Evolutionary conservation across 2,329 filamentous ascomycete species (phyloP).

Genomic region (Ascosphaera acerosa): DNA sequence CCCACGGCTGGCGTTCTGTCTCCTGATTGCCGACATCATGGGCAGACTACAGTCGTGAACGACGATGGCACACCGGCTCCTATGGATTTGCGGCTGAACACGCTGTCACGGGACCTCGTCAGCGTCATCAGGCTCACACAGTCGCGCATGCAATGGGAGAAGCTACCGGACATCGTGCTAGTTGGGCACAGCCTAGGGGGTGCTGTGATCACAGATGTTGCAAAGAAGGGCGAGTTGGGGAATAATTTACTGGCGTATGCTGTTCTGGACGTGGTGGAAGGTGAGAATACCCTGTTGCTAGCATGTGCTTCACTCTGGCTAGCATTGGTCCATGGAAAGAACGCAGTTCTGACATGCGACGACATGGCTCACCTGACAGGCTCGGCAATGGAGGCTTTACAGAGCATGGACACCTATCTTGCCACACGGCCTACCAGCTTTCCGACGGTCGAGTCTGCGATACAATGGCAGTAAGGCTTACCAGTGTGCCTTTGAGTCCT

Average conservation of each 20-base stretch:
- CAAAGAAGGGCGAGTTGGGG: slow-evolving; percentile 40
- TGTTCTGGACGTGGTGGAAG: slow-evolving; percentile 86
- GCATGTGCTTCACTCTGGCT: not conserved
- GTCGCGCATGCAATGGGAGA: slow-evolving; percentile 42
- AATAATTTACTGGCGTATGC: slow-evolving; percentile 53
- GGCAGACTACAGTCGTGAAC: slow-evolving; percentile 28
- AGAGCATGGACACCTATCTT: slow-evolving; percentile 84
- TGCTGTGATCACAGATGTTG: slow-evolving; percentile 67
- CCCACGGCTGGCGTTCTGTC: slow-evolving; percentile 65
- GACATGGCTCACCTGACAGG: slow-evolving; percentile 17
- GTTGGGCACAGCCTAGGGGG: slow-evolving; percentile 86
- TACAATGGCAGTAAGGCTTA: slow-evolving; percentile 56
- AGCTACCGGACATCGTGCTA: slow-evolving; percentile 49
- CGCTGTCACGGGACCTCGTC: slow-evolving; percentile 47
- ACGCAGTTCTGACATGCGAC: not conserved
- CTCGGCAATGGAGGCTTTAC: slow-evolving; percentile 78
- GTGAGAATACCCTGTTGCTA: slow-evolving; percentile 7
- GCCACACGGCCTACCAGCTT: slow-evolving; percentile 59
- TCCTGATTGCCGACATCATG: slow-evolving; percentile 68
- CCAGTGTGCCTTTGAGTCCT: not conserved
- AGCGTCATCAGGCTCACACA: slow-evolving; percentile 43
- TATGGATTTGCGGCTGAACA: slow-evolving; percentile 44
- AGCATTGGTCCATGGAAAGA: not conserved
- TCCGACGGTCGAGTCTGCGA: slow-evolving; percentile 46
- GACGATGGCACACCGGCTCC: slow-evolving; percentile 9